Conservation (phyloP, 106 monocot genomes). For the Platanthera guangdongensis region DNA sequence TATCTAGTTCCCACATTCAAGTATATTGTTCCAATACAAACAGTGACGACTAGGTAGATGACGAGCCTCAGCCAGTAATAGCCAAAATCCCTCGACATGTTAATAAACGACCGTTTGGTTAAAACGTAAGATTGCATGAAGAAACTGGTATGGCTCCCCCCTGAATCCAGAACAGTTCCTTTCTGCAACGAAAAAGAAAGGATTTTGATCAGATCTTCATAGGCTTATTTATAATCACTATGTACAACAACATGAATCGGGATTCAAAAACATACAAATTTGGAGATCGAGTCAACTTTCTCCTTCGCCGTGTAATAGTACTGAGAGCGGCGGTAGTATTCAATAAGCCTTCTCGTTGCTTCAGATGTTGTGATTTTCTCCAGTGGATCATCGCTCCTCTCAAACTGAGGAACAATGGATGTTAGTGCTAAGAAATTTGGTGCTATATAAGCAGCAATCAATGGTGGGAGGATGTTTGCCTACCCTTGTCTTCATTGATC, state of each 20-base stretch:
- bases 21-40: constrained; percentile 68
- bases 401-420: constrained; percentile 32
- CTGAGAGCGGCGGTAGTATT: constrained; percentile 47
- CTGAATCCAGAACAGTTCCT: constrained; percentile 73
- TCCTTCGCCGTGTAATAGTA: constrained; percentile 28
- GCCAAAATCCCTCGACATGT: constrained; percentile 76
- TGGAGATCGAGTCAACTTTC: constrained; percentile 72
- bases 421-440: neutral
- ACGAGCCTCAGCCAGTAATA: constrained; percentile 77
- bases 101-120: constrained; percentile 57
- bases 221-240: neutral
- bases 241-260: neutral
- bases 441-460: neutral
- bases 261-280: constrained; percentile 37
- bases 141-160: constrained; percentile 85
- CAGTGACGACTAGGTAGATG: constrained; percentile 61
- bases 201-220: neutral
- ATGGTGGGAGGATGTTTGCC: neutral
- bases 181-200: constrained; percentile 39
- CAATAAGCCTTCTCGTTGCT: constrained; percentile 53
- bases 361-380: constrained; percentile 72
- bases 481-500: constrained; percentile 55
- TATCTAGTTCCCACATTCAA: constrained; percentile 68
- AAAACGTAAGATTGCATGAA: constrained; percentile 60
- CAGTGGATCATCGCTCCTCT: constrained; percentile 76